Evolutionary conservation across 495 filamentous ascomycete genomes (phyloP), one percentile per base, ranked within the genome.

Genomic region (Gamarada debralockiae): DNA sequence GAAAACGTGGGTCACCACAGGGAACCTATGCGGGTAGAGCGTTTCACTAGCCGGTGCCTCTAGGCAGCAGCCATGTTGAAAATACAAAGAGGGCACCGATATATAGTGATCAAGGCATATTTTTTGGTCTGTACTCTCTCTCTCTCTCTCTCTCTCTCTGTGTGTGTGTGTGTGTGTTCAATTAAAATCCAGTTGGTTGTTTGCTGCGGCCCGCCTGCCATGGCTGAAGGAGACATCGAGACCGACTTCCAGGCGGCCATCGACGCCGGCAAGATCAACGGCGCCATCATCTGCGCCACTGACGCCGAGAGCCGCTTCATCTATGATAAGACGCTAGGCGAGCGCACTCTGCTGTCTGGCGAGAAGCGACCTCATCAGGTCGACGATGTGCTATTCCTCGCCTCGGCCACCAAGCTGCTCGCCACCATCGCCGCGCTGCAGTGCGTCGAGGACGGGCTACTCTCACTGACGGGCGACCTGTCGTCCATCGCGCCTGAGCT

Each of bases 381-480:
- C 3, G 78, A 82, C 27, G 74, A 54, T 10, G 56, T 77, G 14
- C 80, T 80, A 55, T 82, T 72, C 76, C 74, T 83, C n/a, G 76
- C 76, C 37, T 79, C 76, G 18, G 79, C 74, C 60, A 82, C 80
- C 1, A 82, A 82, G 52, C 57, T 81, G 57, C 54, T 82, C 2
- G 63, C 66, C 2, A 72, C 69, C 0, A 69, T 84, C 43, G 79
- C 80, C 0, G 74, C 67, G 49, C 80, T 84, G 79, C 80, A 84
- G 57, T 68, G 79, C 1, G 74, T 82, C 10, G 81, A 84, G 52
- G 67, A 78, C 44, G 79, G 78, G 1, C 60, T 53, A 29, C 55
- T 85, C 8, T 55, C 52, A 0, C 64, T 57, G 4, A 37, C 15
- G 15, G 48, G 29, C 31, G 55, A 57, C 23, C 14, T 57, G 6